Evolutionary conservation across 768 basidiomycete genomes (phyloP).

Genomic region (Kwoniella sp.): DNA sequence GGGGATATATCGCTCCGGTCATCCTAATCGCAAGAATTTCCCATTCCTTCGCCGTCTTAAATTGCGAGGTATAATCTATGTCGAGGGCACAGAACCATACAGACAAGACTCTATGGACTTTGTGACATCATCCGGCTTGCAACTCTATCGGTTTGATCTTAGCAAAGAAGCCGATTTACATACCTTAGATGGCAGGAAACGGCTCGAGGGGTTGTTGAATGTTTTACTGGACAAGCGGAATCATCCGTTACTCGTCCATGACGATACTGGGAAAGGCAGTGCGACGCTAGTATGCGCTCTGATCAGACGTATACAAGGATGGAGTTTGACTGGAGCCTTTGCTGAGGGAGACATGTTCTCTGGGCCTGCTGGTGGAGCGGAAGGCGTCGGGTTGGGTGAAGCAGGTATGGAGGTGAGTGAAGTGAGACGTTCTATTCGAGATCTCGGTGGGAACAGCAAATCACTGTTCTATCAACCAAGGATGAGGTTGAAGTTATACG

Average conservation of each 20-base stretch:
- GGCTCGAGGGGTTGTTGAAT: conserved; percentile 27
- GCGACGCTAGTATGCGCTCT: conserved; percentile 30
- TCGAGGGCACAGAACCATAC: conserved; percentile 39
- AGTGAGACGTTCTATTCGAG: no score
- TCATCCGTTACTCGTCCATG: conserved; percentile 50
- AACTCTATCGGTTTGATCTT: conserved; percentile 38
- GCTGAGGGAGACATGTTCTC: conserved; percentile 50
- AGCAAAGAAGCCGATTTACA: conserved; percentile 37
- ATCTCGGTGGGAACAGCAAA: no score
- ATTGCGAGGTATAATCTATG: conserved; percentile 52
- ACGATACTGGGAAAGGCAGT: conserved; percentile 49
- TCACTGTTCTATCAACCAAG: no score
- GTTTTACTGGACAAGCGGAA: conserved; percentile 42
- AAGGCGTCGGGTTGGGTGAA: conserved; percentile 48
- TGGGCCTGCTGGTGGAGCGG: conserved; percentile 48
- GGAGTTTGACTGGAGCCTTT: conserved; percentile 40
- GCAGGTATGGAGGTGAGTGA: conserved; percentile 47
- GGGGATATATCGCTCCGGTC: conserved; percentile 51
- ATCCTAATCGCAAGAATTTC: conserved; percentile 54
- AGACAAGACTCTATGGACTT: conserved; percentile 45
- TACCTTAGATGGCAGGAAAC: conserved; percentile 18
- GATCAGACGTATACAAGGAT: conserved; percentile 36
- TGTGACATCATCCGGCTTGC: conserved; percentile 24
- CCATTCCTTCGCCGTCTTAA: conserved; percentile 45
- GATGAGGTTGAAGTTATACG: not conserved